A percentile compares a stretch with the other conserved stretches of the same genome.
phyloP scores from a whole-genome alignment of 2,329 filamentous ascomycete genomes.

The Fusarium denticulatum region DNA sequence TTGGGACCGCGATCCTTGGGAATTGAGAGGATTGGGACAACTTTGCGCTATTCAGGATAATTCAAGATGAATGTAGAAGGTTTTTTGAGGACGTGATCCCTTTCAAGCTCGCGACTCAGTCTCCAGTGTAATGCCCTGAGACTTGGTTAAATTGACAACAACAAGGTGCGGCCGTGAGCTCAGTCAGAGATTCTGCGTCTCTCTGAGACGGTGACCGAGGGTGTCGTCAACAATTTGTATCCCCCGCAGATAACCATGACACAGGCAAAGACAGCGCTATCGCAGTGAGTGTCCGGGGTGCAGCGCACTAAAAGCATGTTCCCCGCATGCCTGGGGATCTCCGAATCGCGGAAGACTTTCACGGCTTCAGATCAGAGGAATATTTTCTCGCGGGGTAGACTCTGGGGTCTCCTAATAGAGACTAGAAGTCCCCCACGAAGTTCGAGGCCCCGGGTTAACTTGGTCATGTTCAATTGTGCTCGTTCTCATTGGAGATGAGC shows the following conservation, averaged over 20 bases:
- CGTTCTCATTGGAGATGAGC: conserved; percentile 14
- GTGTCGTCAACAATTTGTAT: conserved; percentile 34
- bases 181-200: not conserved
- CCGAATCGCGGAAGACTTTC: conserved; percentile 14
- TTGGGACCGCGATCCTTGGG: rapidly evolving
- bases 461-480: conserved; percentile 6
- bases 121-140: rapidly evolving
- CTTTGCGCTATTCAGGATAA: too few relatives aligned
- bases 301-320: conserved; percentile 11
- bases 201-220: conserved; percentile 12
- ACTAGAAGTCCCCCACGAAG: not conserved
- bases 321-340: conserved; percentile 25
- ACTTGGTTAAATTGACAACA: not conserved
- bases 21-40: rapidly evolving
- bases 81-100: not conserved
- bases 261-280: not conserved
- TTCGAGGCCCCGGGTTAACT: not conserved
- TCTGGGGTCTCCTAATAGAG: not conserved
- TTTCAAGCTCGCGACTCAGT: not conserved
- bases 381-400: conserved; percentile 7
- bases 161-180: not conserved
- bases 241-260: conserved; percentile 2
- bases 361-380: not conserved
- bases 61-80: not conserved
- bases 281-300: conserved; percentile 19